Base-by-base conservation (phyloP, 1,139 yeast species). In the Pichia sp. region DNA sequence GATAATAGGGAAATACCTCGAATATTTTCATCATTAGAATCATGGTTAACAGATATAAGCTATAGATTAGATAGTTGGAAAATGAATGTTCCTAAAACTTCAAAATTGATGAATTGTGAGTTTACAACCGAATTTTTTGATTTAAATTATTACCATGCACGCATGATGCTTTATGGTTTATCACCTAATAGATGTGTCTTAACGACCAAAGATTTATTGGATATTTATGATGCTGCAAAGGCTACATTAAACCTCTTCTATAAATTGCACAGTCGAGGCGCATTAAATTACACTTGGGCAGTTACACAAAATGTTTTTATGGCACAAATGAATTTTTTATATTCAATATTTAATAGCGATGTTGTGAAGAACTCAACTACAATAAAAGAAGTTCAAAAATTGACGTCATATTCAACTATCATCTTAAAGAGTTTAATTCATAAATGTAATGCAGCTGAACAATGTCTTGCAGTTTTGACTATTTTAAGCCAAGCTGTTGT, bases 271-370 rank as follows among this genome's bases (percentile, higher is more conserved):
- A 63, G 67, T 23, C 71, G 71, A 30, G 77, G 76, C 54, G 70
- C 77, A 39, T 73, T 87, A 50, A 87, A 87, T 61, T 89, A 85
- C 63, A 87, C 96, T 0, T 89, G 96, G 96, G 92, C 90, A 1
- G 95, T 95, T 0, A 92, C 87, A 2, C 95, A 87, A 61, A 87
- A 87, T 61, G 67, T 87, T 45, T 87, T 87, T 59, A 82, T 85
- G 83, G 92, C 96, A 0, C 95, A 95, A 1, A 83, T 92, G 23
- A 83, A 95, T 3, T 87, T 80, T 55, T 68, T 87, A 37, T 87
- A 84, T 59, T 75, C 90, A 1, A 70, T 87, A 12, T 87, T 84
- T 59, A 84, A 83, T 59, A 78, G 85, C 31, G 72, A 70, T 24
- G 74, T 71, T 33, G 76, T 77, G 2, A 64, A 79, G n/a, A 57